Evolutionary conservation across 2,329 filamentous ascomycete species (phyloP).

Genomic region (Penicillium fuscoglaucum): DNA sequence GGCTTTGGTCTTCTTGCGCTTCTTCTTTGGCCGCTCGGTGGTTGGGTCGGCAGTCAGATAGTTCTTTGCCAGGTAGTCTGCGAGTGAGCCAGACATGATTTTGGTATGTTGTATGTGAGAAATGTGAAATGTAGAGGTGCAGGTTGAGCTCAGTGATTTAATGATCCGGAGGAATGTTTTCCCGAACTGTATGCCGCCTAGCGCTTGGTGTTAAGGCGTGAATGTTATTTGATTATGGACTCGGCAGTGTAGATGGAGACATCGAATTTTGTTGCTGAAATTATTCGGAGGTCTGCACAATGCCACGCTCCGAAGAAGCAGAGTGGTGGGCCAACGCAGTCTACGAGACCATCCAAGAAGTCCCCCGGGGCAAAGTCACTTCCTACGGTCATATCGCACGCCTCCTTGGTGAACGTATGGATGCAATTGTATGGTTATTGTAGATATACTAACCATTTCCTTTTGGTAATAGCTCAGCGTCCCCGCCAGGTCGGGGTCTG

Average conservation of each 20-base stretch:
- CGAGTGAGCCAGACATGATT: constrained; percentile 52
- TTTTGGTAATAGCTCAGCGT: constrained; percentile 57
- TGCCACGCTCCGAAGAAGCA: constrained; percentile 51
- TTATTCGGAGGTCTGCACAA: constrained; percentile 16
- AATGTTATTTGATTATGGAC: not conserved
- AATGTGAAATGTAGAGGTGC: constrained; percentile 2
- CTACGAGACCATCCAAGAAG: constrained; percentile 80
- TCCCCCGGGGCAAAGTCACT: constrained; percentile 80
- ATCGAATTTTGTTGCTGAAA: not conserved
- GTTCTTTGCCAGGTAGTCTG: constrained; percentile 85
- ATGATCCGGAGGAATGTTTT: constrained; percentile 25
- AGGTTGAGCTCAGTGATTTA: constrained; percentile 14
- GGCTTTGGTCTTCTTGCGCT: constrained; percentile 54
- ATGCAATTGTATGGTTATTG: not conserved
- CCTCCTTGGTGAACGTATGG: constrained; percentile 61
- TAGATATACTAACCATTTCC: not conserved
- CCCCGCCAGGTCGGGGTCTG: constrained; percentile 86
- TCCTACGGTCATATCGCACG: constrained; percentile 75
- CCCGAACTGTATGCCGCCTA: constrained; percentile 20
- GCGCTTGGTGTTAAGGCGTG: not conserved
- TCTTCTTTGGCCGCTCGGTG: constrained; percentile 55
- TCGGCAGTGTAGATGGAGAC: not conserved
- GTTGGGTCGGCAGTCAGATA: constrained; percentile 71
- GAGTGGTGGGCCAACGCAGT: constrained; percentile 61
- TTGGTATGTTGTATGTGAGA: constrained; percentile 1